Evolutionary conservation across 257 asterid genomes (phyloP).

Genomic region (Solanum habrochaites): DNA sequence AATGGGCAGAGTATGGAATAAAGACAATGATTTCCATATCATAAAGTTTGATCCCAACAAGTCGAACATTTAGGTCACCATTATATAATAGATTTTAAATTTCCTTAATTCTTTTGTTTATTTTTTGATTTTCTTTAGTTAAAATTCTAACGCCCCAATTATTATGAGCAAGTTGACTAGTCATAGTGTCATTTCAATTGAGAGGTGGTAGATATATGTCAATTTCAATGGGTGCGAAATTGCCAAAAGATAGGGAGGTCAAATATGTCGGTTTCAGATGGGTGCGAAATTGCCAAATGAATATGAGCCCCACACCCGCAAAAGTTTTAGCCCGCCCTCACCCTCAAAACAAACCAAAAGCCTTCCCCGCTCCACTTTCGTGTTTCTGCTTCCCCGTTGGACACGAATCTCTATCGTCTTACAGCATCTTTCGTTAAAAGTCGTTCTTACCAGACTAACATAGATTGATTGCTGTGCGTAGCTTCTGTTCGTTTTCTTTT

Average conservation of each 20-base stretch:
- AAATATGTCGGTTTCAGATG: background rate
- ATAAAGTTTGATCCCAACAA: background rate
- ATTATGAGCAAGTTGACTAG: background rate
- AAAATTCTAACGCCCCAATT: background rate
- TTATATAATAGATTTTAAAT: background rate
- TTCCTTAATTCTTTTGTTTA: background rate
- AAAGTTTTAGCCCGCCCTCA: too few relatives aligned
- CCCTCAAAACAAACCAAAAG: too few relatives aligned
- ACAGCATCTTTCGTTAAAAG: too few relatives aligned
- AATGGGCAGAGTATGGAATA: background rate
- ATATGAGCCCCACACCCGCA: too few relatives aligned
- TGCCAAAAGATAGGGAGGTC: background rate
- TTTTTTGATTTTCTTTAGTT: background rate
- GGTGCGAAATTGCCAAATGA: background rate
- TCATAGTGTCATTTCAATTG: background rate
- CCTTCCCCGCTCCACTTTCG: too few relatives aligned
- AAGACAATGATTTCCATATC: background rate
- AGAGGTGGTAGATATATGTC: background rate
- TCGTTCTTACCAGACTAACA: too few relatives aligned
- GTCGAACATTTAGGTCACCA: background rate
- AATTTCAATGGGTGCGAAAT: background rate
- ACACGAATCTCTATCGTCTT: too few relatives aligned
- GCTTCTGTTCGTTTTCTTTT: too few relatives aligned
- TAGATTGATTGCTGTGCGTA: too few relatives aligned
- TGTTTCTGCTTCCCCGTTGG: too few relatives aligned